Evolutionary conservation across 192 early-diverging fungal genomes (phyloP).

Genomic region (Coemansia sp.): DNA sequence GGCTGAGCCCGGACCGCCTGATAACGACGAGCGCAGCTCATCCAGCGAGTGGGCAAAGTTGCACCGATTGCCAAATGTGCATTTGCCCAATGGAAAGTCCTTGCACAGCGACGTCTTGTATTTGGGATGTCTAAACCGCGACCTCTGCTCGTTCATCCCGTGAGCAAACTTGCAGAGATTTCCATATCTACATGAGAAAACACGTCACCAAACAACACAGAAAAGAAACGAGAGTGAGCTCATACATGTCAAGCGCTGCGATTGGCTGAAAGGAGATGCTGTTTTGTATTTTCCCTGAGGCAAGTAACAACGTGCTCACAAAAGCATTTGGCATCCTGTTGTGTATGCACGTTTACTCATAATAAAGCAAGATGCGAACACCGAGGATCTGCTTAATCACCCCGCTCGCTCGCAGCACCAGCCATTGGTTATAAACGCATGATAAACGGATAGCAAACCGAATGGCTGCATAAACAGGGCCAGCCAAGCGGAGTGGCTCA

Average conservation of each 20-base stretch:
- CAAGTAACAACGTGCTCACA: not conserved
- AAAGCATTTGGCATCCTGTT: not conserved
- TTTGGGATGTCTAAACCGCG: slow-evolving; percentile 81
- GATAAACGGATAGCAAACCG: not conserved
- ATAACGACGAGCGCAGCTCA: slow-evolving; percentile 42
- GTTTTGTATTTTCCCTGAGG: too few relatives aligned
- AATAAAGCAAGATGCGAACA: too few relatives aligned
- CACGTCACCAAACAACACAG: not conserved
- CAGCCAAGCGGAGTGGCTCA: too few relatives aligned
- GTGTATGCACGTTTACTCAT: not conserved
- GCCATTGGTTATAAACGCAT: too few relatives aligned
- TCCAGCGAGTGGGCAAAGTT: slow-evolving; percentile 81
- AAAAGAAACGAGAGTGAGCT: not conserved
- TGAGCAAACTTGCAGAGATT: slow-evolving; percentile 96
- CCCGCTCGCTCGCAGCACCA: too few relatives aligned
- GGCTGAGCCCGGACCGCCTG: not conserved
- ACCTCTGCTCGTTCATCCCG: slow-evolving; percentile 70
- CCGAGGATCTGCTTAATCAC: too few relatives aligned
- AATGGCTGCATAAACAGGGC: not conserved
- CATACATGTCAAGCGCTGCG: not conserved
- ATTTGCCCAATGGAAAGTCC: slow-evolving; percentile 85
- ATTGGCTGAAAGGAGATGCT: not conserved
- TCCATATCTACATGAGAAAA: slow-evolving; percentile 69
- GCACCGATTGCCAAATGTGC: slow-evolving; percentile 92
- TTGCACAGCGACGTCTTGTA: slow-evolving; percentile 96